phyloP scores from a whole-genome alignment of 2,329 filamentous ascomycete species.

The Bisporella sp. region DNA sequence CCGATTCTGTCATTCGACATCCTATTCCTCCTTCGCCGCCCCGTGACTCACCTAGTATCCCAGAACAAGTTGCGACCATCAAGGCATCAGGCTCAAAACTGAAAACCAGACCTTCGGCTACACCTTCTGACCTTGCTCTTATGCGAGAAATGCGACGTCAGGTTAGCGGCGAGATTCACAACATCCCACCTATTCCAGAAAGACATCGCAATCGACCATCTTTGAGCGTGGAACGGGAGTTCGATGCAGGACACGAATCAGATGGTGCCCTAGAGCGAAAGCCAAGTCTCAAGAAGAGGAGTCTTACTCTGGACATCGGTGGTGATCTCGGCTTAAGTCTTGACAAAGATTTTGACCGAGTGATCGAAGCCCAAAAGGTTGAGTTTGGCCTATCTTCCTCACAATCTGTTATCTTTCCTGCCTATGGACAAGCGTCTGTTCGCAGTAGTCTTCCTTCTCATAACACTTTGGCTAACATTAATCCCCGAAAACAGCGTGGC shows the following conservation, averaged over 20 bases:
- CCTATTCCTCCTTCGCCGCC: constrained; percentile 38
- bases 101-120: constrained; percentile 83
- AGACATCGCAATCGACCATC: constrained; percentile 51
- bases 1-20: constrained; percentile 85
- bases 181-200: constrained; percentile 53
- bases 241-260: constrained; percentile 20
- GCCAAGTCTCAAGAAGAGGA: constrained; percentile 72
- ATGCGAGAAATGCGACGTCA: constrained; percentile 85
- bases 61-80: constrained; percentile 80
- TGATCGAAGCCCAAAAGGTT: constrained; percentile 97
- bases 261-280: constrained; percentile 41
- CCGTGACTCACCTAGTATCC: constrained; percentile 53
- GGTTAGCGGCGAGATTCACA: constrained; percentile 67
- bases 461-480: constrained; percentile 53
- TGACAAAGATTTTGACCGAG: constrained; percentile 87
- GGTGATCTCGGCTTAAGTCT: constrained; percentile 77
- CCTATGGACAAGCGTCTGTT: constrained; percentile 40
- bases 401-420: constrained; percentile 13
- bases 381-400: constrained; percentile 36
- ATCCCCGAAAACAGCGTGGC: constrained; percentile 71
- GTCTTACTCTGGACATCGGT: constrained; percentile 69
- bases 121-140: constrained; percentile 72
- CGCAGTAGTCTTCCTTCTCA: constrained; percentile 2
- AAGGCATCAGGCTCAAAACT: constrained; percentile 75
- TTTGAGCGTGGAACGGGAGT: constrained; percentile 34